Evolutionary conservation across 345 rosid species (phyloP).

Genomic region (Euphorbia peplus): DNA sequence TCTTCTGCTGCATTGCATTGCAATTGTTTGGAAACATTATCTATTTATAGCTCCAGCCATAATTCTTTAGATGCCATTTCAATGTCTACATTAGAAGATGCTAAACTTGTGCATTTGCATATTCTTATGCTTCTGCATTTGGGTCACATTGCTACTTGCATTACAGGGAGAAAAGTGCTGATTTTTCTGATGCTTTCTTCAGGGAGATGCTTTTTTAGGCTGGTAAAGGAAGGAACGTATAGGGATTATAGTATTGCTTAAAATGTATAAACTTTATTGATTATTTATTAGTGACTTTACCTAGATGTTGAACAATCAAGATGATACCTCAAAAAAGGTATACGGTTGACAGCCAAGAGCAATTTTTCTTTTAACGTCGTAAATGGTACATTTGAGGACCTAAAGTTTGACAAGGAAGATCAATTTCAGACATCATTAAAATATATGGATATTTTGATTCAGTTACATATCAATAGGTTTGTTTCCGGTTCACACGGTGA

Average conservation of each 20-base stretch:
- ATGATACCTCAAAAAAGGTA: background rate
- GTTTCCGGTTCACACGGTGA: too few species aligned
- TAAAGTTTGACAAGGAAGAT: too few species aligned
- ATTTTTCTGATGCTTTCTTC: constrained; percentile 8
- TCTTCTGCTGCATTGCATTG: constrained; percentile 18
- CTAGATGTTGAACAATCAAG: background rate
- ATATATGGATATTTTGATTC: too few species aligned
- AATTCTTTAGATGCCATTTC: constrained; percentile 16
- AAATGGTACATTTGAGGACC: too few species aligned
- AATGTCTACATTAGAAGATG: constrained; percentile 31
- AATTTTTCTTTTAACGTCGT: too few species aligned
- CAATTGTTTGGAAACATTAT: constrained; percentile 9
- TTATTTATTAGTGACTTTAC: background rate
- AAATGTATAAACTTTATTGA: background rate
- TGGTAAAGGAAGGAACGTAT: background rate
- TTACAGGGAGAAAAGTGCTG: background rate
- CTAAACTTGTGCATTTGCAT: constrained; percentile 26
- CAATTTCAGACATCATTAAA: too few species aligned
- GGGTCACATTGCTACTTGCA: constrained; percentile 1
- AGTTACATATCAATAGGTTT: too few species aligned
- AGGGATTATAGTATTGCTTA: constrained; percentile 1
- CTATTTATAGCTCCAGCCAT: constrained; percentile 23
- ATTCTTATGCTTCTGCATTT: constrained; percentile 15
- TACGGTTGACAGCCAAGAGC: too few species aligned
- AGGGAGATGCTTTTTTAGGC: constrained; percentile 12